Evolutionary conservation across 805 yeast species (phyloP).

Genomic region (Jamesozyma piceae): DNA sequence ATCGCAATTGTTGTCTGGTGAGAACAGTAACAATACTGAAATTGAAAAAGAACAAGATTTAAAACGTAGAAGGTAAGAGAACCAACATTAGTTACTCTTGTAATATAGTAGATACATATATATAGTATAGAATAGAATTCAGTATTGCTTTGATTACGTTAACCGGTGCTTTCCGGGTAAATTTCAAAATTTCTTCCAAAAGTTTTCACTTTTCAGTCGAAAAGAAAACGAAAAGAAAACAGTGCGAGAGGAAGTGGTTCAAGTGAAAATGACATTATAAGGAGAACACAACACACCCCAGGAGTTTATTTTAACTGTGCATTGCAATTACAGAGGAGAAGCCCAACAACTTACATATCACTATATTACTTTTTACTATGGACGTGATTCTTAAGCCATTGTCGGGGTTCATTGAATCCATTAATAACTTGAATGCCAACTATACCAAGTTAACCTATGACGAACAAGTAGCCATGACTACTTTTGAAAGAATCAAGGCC

Average conservation of each 20-base stretch:
- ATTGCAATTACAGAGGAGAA: no score
- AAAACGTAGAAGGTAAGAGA: constrained; percentile 7
- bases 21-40: constrained; percentile 7
- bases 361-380: no score
- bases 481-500: constrained; percentile 45
- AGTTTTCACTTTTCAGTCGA: no score
- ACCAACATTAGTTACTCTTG: no score
- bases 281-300: no score
- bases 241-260: no score
- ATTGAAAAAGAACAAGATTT: constrained; percentile 18
- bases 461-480: constrained; percentile 49
- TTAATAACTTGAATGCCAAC: constrained; percentile 23
- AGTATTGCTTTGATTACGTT: neutral
- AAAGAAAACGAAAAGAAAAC: no score
- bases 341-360: no score
- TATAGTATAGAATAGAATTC: neutral
- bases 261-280: no score
- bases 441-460: constrained; percentile 32
- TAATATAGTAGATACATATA: neutral
- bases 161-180: neutral
- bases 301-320: no score
- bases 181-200: neutral
- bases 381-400: constrained; percentile 5
- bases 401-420: neutral
- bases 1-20: constrained; percentile 34